Evolutionary conservation across 805 yeast species (phyloP).

Genomic region (Pichia sporocuriosa): DNA sequence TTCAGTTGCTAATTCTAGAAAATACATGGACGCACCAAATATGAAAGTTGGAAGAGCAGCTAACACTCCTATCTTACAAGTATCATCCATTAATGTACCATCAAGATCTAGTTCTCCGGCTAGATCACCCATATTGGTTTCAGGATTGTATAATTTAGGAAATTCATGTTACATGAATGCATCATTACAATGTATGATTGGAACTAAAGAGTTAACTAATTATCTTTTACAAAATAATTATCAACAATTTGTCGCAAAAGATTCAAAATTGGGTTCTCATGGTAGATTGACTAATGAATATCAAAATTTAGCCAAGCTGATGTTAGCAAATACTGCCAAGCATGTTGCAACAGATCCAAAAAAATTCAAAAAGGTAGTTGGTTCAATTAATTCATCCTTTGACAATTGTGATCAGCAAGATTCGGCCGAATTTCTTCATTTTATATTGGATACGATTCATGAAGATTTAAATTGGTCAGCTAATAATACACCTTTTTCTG

Average conservation of each 20-base stretch:
- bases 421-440: constrained; percentile 75
- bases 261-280: constrained; percentile 70
- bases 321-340: constrained; percentile 37
- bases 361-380: constrained; percentile 56
- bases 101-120: constrained; percentile 6
- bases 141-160: constrained; percentile 77
- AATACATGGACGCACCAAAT: too few relatives aligned
- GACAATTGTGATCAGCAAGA: constrained; percentile 74
- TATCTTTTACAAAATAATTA: constrained; percentile 59
- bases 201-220: constrained; percentile 57
- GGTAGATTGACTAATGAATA: constrained; percentile 71
- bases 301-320: constrained; percentile 30
- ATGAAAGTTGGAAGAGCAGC: too few relatives aligned
- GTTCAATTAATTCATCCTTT: constrained; percentile 59
- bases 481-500: constrained; percentile 48
- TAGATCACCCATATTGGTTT: constrained; percentile 30
- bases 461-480: constrained; percentile 76
- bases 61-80: not conserved
- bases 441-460: constrained; percentile 67
- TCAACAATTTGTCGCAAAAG: constrained; percentile 60
- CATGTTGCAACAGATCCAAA: constrained; percentile 13
- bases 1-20: too few relatives aligned
- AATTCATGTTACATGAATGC: constrained; percentile 94
- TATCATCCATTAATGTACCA: not conserved
- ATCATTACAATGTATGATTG: constrained; percentile 75